Percentiles rank a stretch among this genome's conserved stretches.
phyloP scores from a whole-genome alignment of 2,329 filamentous ascomycete genomes.

The Penicillium sp. region DNA sequence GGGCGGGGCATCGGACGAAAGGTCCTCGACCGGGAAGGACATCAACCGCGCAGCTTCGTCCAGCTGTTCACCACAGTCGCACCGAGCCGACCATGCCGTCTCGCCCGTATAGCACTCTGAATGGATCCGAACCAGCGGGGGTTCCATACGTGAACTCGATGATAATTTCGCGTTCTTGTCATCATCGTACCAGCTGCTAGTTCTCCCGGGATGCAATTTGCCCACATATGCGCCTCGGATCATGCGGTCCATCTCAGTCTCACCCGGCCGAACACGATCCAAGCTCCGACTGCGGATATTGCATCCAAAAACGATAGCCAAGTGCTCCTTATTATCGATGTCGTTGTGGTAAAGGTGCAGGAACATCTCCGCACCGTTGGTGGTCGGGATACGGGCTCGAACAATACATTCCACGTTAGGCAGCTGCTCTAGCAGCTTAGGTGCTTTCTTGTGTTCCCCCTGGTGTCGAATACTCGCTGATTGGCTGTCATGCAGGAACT shows the following conservation, averaged over 20 bases:
- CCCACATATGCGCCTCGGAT: constrained; percentile 92
- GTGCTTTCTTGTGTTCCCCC: constrained; percentile 59
- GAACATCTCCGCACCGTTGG: constrained; percentile 93
- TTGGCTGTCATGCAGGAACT: constrained; percentile 39
- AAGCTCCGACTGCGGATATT: constrained; percentile 75
- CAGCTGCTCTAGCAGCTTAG: constrained; percentile 74
- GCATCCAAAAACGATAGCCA: constrained; percentile 95
- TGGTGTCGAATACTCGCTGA: constrained; percentile 35
- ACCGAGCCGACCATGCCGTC: constrained; percentile 96
- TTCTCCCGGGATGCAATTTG: constrained; percentile 82
- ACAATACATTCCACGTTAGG: constrained; percentile 93
- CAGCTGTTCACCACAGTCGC: constrained; percentile 96
- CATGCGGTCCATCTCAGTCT: constrained; percentile 71
- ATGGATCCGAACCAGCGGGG: constrained; percentile 90
- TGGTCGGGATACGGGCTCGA: constrained; percentile 91
- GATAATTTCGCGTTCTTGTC: constrained; percentile 32
- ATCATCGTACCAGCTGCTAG: constrained; percentile 70
- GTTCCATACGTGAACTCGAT: constrained; percentile 32
- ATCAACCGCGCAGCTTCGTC: constrained; percentile 95
- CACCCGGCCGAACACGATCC: constrained; percentile 51
- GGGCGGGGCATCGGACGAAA: constrained; percentile 37
- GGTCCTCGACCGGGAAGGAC: constrained; percentile 65
- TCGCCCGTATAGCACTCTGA: constrained; percentile 98
- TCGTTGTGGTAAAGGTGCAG: constrained; percentile 93
- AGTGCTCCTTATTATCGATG: constrained; percentile 91